Conservation (phyloP, 495 filamentous ascomycete species). For the Niebla homalea region DNA sequence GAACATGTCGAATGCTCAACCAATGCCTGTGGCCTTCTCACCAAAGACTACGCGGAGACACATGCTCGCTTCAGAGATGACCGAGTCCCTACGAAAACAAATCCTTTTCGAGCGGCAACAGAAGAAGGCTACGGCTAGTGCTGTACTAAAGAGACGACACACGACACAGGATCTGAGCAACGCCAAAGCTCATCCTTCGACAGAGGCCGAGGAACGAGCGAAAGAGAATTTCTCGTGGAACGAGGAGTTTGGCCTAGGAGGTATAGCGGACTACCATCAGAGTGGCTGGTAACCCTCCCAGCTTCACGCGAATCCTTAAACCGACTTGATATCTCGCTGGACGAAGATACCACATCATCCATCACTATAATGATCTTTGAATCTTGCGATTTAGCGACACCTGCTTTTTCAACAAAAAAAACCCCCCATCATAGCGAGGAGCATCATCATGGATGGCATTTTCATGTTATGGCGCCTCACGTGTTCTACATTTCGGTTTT, state of each 20-base stretch:
- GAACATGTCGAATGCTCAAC: constrained; percentile 50
- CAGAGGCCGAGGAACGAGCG: constrained; percentile 29
- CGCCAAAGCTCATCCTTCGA: constrained; percentile 56
- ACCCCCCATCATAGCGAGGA: too few species aligned
- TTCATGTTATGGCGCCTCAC: too few species aligned
- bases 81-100: constrained; percentile 63
- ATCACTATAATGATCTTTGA: constrained; percentile 4
- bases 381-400: constrained; percentile 11
- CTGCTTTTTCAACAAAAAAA: too few species aligned
- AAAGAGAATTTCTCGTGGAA: constrained; percentile 42
- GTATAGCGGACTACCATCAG: constrained; percentile 54
- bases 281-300: constrained; percentile 47
- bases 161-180: constrained; percentile 82
- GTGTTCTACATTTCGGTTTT: too few species aligned
- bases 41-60: constrained; percentile 88
- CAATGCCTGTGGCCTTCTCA: constrained; percentile 57
- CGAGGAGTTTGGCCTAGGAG: constrained; percentile 53
- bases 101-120: constrained; percentile 80
- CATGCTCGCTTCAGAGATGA: constrained; percentile 91
- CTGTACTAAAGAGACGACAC: constrained; percentile 80
- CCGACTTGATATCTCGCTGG: neutral
- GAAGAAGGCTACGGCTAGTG: constrained; percentile 77
- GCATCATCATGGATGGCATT: too few species aligned
- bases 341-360: neutral
- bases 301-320: neutral